A percentile compares a stretch with the other conserved stretches of the same genome.
Evolutionary conservation across 2,329 filamentous ascomycete species (phyloP).

Genomic region (Penicillium sp.): DNA sequence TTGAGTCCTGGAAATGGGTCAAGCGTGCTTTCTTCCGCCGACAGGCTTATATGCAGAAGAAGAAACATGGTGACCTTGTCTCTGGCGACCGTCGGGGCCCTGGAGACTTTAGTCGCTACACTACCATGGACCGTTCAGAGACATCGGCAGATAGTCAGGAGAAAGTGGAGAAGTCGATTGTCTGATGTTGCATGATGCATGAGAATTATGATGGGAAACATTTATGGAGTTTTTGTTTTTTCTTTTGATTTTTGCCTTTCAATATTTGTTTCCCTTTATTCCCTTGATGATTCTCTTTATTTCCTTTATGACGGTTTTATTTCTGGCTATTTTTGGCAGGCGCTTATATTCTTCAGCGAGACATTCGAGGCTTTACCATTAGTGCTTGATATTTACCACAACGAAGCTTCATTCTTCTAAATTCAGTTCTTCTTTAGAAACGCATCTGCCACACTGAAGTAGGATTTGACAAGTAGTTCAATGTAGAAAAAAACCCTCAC

Average conservation of each 20-base stretch:
- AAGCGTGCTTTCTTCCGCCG: conserved; percentile 54
- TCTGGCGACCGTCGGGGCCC: conserved; percentile 11
- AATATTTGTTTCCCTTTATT: too few relatives aligned
- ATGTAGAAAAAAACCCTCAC: too few relatives aligned
- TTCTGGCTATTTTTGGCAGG: too few relatives aligned
- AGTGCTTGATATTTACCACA: too few relatives aligned
- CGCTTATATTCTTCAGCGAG: too few relatives aligned
- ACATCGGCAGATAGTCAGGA: conserved; percentile 22
- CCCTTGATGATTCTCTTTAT: too few relatives aligned
- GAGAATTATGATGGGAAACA: background rate
- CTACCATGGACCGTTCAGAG: conserved; percentile 30
- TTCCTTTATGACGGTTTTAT: too few relatives aligned
- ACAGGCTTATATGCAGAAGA: conserved; percentile 11
- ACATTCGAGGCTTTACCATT: too few relatives aligned
- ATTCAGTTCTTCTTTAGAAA: too few relatives aligned
- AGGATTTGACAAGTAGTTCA: too few relatives aligned
- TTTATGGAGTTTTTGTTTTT: background rate
- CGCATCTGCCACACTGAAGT: too few relatives aligned
- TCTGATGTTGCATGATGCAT: conserved; percentile 10
- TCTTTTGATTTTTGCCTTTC: background rate
- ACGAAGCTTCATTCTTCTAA: too few relatives aligned
- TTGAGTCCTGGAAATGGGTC: conserved; percentile 61
- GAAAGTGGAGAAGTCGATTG: conserved; percentile 25
- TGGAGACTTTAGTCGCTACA: conserved; percentile 28
- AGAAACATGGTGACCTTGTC: conserved; percentile 1